Base-by-base conservation (phyloP, 208 protist species). In the Leishmania guyanensis region DNA sequence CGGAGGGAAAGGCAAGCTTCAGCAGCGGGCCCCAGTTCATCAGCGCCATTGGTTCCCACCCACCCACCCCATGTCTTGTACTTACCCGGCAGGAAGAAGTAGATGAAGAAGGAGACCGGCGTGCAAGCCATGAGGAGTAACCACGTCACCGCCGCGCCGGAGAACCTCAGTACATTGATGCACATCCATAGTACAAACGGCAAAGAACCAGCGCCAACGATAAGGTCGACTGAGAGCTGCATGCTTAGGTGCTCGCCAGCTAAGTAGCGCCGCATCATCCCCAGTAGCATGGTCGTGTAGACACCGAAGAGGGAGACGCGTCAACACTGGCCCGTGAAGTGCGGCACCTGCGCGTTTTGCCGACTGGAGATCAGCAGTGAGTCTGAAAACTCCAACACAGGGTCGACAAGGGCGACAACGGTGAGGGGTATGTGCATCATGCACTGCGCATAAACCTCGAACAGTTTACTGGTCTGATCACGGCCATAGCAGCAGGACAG, bases 201-300 rank as follows among this genome's bases (percentile, higher is more conserved):
- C 70, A 91, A 94, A 3, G 89, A 50, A 1, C 80, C 83, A 9
- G 93, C 92, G 20, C 79, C 87, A 43, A 79, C 50, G n/a, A 94
- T 73, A 51, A 95, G 83, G 68, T 88, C 90, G 54, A 95, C 70
- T 6, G 89, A 94, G 10, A 95, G 86, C 53, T 92, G 88, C 72
- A 80, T 86, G 77, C 89, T 91, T 36, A 95, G 75, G 77, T 94
- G 85, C 83, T 97, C 90, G 77, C 92, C 93, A 1, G 92, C 91
- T 77, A 91, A 97, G 82, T 95, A 97, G 62, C 93, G 91, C 43
- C 93, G 89, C 76, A 97, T 81, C 56, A 97, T 72, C 80, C 95
- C 92, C 54, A 97, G 82, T 84, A 93, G 65, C 91, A 93, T 97
- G 43, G 84, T 77, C 5, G 90, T 88, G 68, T 92, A 93, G 70